phyloP scores from a whole-genome alignment of 352 stramenopile genomes.

The Peronospora destructor region DNA sequence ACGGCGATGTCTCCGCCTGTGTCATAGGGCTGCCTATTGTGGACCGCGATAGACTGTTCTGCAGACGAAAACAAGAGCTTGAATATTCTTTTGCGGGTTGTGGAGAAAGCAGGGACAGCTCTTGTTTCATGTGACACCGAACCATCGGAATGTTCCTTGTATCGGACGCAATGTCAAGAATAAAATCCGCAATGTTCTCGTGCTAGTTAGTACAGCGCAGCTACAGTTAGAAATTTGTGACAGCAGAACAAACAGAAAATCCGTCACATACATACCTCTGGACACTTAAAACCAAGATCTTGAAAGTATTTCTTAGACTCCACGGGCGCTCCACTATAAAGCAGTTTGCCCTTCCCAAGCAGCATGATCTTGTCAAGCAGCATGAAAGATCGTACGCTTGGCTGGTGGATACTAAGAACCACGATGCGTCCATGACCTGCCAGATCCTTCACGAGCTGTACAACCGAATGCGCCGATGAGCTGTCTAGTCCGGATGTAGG shows the following conservation, averaged over 20 bases:
- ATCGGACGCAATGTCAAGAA: slow-evolving; percentile 68
- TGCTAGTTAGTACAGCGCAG: slow-evolving; percentile 24
- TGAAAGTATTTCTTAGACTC: slow-evolving; percentile 55
- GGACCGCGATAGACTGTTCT: slow-evolving; percentile 21
- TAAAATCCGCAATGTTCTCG: slow-evolving; percentile 79
- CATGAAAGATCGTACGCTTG: slow-evolving; percentile 86
- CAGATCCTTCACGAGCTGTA: slow-evolving; percentile 84
- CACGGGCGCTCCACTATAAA: slow-evolving; percentile 50
- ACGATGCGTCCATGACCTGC: slow-evolving; percentile 75
- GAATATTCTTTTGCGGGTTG: slow-evolving; percentile 2
- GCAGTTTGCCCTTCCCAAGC: slow-evolving; percentile 70
- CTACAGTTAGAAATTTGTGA: slow-evolving; percentile 3
- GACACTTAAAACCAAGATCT: slow-evolving; percentile 59
- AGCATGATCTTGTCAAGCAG: slow-evolving; percentile 88
- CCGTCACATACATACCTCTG: slow-evolving; percentile 25
- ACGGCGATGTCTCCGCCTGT: slow-evolving; percentile 42
- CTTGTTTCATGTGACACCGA: slow-evolving; percentile 39
- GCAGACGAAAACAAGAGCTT: slow-evolving; percentile 3
- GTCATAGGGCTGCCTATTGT: slow-evolving; percentile 25
- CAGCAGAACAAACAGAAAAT: neutral
- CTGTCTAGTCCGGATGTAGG: slow-evolving; percentile 90
- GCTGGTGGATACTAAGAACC: slow-evolving; percentile 87
- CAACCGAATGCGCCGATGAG: slow-evolving; percentile 84
- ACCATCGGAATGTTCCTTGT: slow-evolving; percentile 56
- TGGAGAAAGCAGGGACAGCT: slow-evolving; percentile 15